Conservation (phyloP, 208 protist genomes). For the Herpetomonas tarakana region DNA sequence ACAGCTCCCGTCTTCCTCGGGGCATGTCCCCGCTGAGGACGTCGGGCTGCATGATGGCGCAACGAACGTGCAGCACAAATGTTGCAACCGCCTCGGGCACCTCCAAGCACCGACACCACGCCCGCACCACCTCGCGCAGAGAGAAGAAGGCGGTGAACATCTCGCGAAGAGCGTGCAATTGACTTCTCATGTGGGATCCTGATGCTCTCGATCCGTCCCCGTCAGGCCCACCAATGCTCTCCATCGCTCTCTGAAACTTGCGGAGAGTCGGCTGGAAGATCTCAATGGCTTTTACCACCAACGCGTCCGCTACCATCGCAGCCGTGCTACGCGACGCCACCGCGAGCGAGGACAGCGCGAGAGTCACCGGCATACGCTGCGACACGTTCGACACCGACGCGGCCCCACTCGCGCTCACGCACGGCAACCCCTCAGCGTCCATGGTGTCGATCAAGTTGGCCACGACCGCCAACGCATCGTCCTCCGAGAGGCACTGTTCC, state of each 20-base stretch:
- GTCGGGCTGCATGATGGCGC: conserved; percentile 59
- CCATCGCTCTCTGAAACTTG: conserved; percentile 15
- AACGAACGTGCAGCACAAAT: conserved; percentile 53
- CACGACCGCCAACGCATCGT: conserved; percentile 15
- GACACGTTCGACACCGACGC: too few relatives aligned
- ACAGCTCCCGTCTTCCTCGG: conserved; percentile 32
- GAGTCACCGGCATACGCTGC: conserved; percentile 22
- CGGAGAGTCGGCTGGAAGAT: conserved; percentile 20
- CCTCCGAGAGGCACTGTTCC: background rate
- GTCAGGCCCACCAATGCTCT: too few relatives aligned
- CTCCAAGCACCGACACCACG: conserved; percentile 49
- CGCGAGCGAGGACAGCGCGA: conserved; percentile 8
- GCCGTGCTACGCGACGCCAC: background rate
- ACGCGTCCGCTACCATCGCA: conserved; percentile 16
- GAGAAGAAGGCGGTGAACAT: conserved; percentile 29
- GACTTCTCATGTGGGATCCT: too few relatives aligned
- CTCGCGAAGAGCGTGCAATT: conserved; percentile 37
- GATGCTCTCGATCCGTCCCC: too few relatives aligned
- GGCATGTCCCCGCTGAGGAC: conserved; percentile 60
- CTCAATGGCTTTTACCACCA: conserved; percentile 13
- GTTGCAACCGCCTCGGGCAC: conserved; percentile 19
- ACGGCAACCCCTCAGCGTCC: conserved; percentile 2
- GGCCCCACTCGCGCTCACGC: too few relatives aligned
- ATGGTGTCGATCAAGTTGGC: conserved; percentile 12
- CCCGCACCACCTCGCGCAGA: conserved; percentile 26